phyloP scores from a whole-genome alignment of 257 asterid species.

The Capsicum rhomboideum region DNA sequence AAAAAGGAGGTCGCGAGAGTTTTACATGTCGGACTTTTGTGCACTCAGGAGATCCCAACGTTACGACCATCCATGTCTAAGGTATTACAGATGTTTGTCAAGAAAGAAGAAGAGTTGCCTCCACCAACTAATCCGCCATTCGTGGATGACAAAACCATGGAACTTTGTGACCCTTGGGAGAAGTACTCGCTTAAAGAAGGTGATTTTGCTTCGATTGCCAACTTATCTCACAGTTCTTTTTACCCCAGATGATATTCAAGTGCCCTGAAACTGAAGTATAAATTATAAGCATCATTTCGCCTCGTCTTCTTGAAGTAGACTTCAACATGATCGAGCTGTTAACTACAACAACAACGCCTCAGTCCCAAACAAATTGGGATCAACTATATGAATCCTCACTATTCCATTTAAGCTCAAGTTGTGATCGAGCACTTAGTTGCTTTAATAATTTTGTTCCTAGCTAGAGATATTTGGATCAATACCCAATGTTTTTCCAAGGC shows the following conservation, averaged over 20 bases:
- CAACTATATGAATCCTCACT: background rate
- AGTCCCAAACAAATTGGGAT: background rate
- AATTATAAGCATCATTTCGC: background rate
- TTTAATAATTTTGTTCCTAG: too few relatives aligned
- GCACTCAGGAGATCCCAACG: constrained; percentile 9
- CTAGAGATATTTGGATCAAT: too few relatives aligned
- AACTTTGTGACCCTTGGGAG: constrained; percentile 14
- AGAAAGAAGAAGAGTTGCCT: constrained; percentile 9
- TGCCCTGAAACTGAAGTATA: background rate
- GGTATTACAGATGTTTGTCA: constrained; percentile 6
- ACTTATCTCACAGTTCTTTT: constrained; percentile 21
- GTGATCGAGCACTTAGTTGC: too few relatives aligned
- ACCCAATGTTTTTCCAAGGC: too few relatives aligned
- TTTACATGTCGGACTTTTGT: constrained; percentile 11
- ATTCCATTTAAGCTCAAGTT: background rate
- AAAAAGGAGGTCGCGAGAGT: constrained; percentile 1
- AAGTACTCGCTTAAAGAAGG: background rate
- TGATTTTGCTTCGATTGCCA: constrained; percentile 13
- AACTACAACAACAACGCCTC: background rate
- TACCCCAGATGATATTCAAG: constrained; percentile 17
- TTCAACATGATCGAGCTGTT: background rate
- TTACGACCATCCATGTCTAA: constrained; percentile 11
- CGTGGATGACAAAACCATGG: constrained; percentile 27
- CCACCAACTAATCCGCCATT: constrained; percentile 15
- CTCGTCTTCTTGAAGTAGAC: background rate